Evolutionary conservation across 2,329 filamentous ascomycete genomes (phyloP).

Genomic region (Trichoderma lentiforme): DNA sequence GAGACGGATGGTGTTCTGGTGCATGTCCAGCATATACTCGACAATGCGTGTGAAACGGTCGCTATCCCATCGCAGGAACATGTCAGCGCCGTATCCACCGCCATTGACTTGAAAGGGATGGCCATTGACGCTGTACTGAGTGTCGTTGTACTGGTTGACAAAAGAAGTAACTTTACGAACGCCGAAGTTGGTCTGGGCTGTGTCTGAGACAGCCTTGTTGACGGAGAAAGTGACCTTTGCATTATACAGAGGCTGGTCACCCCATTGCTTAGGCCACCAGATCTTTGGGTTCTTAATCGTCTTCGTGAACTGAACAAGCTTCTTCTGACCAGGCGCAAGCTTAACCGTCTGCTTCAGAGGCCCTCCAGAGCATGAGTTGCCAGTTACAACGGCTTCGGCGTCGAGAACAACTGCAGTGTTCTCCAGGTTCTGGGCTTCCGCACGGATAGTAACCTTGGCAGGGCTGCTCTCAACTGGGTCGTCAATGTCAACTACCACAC

Average conservation of each 20-base stretch:
- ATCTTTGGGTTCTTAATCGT: constrained; percentile 44
- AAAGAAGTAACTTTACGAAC: constrained; percentile 43
- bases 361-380: constrained; percentile 27
- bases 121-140: constrained; percentile 53
- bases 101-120: constrained; percentile 59
- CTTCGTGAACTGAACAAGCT: constrained; percentile 34
- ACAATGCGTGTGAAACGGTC: constrained; percentile 48
- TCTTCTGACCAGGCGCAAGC: constrained; percentile 37
- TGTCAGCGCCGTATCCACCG: constrained; percentile 58
- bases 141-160: constrained; percentile 53
- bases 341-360: constrained; percentile 33
- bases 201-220: constrained; percentile 30
- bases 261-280: constrained; percentile 63
- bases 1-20: constrained; percentile 60
- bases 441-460: constrained; percentile 38
- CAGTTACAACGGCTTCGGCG: constrained; percentile 34
- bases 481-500: constrained; percentile 43
- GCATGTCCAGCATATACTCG: constrained; percentile 55
- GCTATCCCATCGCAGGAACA: constrained; percentile 57
- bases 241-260: constrained; percentile 51
- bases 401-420: constrained; percentile 37
- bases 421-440: constrained; percentile 41
- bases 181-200: constrained; percentile 27
- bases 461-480: constrained; percentile 21
- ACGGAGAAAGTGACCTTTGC: constrained; percentile 31